Evolutionary conservation across 768 basidiomycete genomes (phyloP).

Genomic region (Kwoniella europaea): DNA sequence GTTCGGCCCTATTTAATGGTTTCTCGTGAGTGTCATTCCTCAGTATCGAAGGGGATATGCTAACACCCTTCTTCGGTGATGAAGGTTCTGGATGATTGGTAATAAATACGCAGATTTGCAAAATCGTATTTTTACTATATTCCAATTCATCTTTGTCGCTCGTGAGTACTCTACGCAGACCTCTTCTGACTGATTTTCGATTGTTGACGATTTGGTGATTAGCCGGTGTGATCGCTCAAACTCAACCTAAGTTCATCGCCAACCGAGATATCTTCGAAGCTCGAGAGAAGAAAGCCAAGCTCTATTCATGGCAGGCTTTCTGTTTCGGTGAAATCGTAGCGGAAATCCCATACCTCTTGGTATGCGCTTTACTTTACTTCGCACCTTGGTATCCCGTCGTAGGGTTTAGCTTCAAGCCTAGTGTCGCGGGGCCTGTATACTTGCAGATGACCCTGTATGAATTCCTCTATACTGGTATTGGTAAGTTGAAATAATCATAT

Average conservation of each 20-base stretch:
- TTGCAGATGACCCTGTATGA: conserved; percentile 55
- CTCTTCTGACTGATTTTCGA: background rate
- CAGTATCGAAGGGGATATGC: conserved; percentile 45
- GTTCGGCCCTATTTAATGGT: conserved; percentile 35
- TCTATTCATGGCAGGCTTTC: conserved; percentile 51
- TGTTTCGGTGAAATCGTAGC: conserved; percentile 46
- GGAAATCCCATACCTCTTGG: conserved; percentile 43
- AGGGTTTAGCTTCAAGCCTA: conserved; percentile 47
- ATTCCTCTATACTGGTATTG: conserved; percentile 56
- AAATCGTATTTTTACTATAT: conserved; percentile 60
- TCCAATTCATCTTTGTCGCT: conserved; percentile 52
- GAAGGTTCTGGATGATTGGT: conserved; percentile 50
- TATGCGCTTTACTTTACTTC: conserved; percentile 52
- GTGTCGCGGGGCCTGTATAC: conserved; percentile 52
- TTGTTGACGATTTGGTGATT: conserved; percentile 23
- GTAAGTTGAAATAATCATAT: conserved; percentile 17
- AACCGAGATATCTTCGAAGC: conserved; percentile 62
- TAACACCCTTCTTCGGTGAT: too few species aligned
- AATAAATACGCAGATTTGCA: conserved; percentile 35
- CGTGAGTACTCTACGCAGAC: conserved; percentile 12
- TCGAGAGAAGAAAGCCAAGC: conserved; percentile 46
- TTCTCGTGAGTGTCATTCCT: conserved; percentile 27
- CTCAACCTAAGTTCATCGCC: conserved; percentile 78
- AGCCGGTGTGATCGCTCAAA: conserved; percentile 75
- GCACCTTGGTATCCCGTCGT: conserved; percentile 49